Conservation (phyloP, 1,284 basidiomycete species). For the Rhodotorula mucilaginosa region DNA sequence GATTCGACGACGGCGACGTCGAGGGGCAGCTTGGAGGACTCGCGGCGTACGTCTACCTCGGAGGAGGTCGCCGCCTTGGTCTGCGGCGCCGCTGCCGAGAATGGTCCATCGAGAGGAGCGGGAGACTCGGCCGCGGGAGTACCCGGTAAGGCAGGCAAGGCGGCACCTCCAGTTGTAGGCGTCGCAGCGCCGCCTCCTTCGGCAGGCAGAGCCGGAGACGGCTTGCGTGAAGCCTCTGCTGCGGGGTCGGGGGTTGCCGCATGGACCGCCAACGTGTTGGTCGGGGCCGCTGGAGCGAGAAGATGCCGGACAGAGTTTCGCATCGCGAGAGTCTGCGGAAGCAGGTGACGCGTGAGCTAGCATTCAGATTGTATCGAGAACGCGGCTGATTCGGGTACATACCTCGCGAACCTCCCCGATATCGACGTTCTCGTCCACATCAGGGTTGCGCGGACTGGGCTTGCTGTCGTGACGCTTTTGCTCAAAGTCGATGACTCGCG, state of each 20-base stretch:
- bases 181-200: slow-evolving; percentile 42
- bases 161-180: slow-evolving; percentile 56
- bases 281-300: background rate
- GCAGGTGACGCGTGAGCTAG: background rate
- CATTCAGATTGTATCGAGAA: background rate
- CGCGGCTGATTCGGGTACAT: background rate
- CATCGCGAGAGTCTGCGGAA: slow-evolving; percentile 36
- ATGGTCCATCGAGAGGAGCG: background rate
- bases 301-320: slow-evolving; percentile 38
- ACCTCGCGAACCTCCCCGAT: slow-evolving; percentile 43
- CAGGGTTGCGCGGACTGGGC: background rate
- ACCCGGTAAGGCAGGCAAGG: background rate
- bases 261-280: too few species aligned
- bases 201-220: slow-evolving; percentile 53
- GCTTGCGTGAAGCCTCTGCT: slow-evolving; percentile 66
- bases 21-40: slow-evolving; percentile 85
- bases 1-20: slow-evolving; percentile 94
- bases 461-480: slow-evolving; percentile 56
- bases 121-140: background rate
- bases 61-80: slow-evolving; percentile 10
- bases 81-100: background rate
- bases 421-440: slow-evolving; percentile 50
- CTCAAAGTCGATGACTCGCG: slow-evolving; percentile 84
- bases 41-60: slow-evolving; percentile 67
- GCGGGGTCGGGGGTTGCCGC: background rate